Base-by-base conservation (phyloP, 805 yeast genomes). In the Saccharomyces jurei region DNA sequence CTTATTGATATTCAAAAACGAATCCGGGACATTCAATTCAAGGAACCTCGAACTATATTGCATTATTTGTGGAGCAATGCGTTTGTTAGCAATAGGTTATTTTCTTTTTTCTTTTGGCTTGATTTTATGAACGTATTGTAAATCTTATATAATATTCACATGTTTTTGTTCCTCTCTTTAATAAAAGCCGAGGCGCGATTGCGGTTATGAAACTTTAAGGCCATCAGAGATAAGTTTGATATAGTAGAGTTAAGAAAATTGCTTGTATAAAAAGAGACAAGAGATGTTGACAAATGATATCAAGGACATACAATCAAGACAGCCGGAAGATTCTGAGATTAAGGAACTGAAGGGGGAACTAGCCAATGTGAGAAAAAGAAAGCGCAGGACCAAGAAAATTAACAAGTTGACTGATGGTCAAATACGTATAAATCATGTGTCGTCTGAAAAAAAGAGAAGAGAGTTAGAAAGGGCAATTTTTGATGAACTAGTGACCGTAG, bases 401-500 rank as follows among this genome's bases (percentile, higher is more conserved):
- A 54, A 53, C 46, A 59, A 60, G 26, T 58, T 73, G 46, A 62
- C 71, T 1, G 70, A 69, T 2, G 74, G 68, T 41, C 71, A 73
- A 54, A 70, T 67, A 58, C 61, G 69, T 82, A 84, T 84, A 4
- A 87, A 85, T 60, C 96, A 87, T 63, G 86, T 88, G 6, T 87
- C 87, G 4, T 84, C 91, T 0, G 98, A 91, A 66, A 91, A 89
- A 67, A 87, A 86, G 64, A 76, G 98, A 62, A 76, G 98, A 57
- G 89, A 84, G 59, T 89, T 91, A 46, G 89, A 92, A 25, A 75
- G 97, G 48, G 80, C 83, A 9, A 91, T 89, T 9, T 91, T 89
- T 64, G 95, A 87, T 62, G 79, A 78, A 53, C 75, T 91, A 25
- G 91, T 90, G 0, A 75, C 78, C 1, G 68, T 88, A 8, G 89